These are phyloP conservation scores for Mycena sanguinolenta DNA, from an alignment of 768 basidiomycete genomes.

Conservation along the genomic window DNA sequence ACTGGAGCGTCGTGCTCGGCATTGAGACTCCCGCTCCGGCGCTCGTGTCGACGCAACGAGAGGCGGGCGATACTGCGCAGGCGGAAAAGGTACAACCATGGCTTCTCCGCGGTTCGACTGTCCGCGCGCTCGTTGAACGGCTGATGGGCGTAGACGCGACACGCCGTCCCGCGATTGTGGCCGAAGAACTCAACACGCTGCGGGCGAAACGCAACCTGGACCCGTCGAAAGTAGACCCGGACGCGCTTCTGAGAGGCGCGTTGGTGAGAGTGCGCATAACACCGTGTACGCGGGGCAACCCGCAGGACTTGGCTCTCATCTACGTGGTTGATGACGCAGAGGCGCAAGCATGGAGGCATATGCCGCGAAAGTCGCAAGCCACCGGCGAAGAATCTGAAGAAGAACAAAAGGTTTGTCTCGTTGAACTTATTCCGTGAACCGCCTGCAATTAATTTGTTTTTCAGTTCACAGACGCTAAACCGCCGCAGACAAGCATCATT, in stretches of 20 bases:
- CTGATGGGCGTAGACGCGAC: conserved; percentile 51
- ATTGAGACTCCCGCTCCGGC: conserved; percentile 44
- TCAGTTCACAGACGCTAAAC: conserved; percentile 61
- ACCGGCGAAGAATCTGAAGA: conserved; percentile 34
- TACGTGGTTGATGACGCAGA: conserved; percentile 73
- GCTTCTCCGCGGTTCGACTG: conserved; percentile 75
- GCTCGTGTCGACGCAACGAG: conserved; percentile 72
- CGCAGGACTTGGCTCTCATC: conserved; percentile 80
- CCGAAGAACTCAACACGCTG: conserved; percentile 68
- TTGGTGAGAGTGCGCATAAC: conserved; percentile 76
- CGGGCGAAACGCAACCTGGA: conserved; percentile 68
- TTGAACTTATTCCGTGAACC: neutral
- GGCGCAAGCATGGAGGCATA: conserved; percentile 60
- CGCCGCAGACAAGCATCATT: conserved; percentile 64
- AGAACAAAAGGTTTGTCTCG: conserved; percentile 45
- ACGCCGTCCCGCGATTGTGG: conserved; percentile 55
- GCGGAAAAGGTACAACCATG: conserved; percentile 60
- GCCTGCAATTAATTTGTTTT: neutral
- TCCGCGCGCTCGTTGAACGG: conserved; percentile 59
- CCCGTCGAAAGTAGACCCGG: conserved; percentile 48
- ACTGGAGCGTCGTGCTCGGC: conserved; percentile 83
- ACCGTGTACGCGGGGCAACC: conserved; percentile 77
- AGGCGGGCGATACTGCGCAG: conserved; percentile 43
- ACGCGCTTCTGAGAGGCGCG: conserved; percentile 68
- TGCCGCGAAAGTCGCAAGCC: conserved; percentile 38